These are phyloP conservation scores for Alternaria solani DNA, from an alignment of 2,329 filamentous ascomycete species.

Conservation along the genomic window DNA sequence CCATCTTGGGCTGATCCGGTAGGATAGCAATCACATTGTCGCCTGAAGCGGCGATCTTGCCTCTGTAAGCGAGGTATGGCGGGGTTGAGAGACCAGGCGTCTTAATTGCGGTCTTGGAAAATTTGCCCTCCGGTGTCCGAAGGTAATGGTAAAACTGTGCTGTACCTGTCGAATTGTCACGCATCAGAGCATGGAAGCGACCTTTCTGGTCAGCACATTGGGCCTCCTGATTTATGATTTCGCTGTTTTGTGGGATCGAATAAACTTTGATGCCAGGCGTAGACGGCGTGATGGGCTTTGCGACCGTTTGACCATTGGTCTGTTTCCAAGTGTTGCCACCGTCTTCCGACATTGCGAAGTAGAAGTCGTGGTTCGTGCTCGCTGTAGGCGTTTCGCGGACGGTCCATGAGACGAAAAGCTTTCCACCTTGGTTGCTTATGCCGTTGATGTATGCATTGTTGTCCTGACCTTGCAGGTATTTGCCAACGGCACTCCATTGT, in stretches of 20 bases:
- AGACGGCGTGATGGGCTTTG: slow-evolving; percentile 54
- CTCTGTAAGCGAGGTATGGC: slow-evolving; percentile 44
- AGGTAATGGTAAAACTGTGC: slow-evolving; percentile 46
- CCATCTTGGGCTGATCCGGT: slow-evolving; percentile 42
- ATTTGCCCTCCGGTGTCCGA: slow-evolving; percentile 36
- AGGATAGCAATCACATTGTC: slow-evolving; percentile 42
- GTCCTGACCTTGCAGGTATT: slow-evolving; percentile 55
- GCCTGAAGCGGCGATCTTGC: slow-evolving; percentile 40
- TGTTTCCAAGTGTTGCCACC: slow-evolving; percentile 56
- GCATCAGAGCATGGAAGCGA: slow-evolving; percentile 60
- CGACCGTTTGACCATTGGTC: slow-evolving; percentile 48
- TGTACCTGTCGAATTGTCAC: slow-evolving; percentile 50
- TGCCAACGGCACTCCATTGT: slow-evolving; percentile 52
- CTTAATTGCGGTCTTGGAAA: slow-evolving; percentile 44
- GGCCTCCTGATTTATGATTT: slow-evolving; percentile 62
- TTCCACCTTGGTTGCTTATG: slow-evolving; percentile 48
- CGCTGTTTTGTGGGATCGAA: slow-evolving; percentile 55
- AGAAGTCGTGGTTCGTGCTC: slow-evolving; percentile 61
- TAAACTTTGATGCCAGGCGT: slow-evolving; percentile 56
- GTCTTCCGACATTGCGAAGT: slow-evolving; percentile 60
- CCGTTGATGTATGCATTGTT: slow-evolving; percentile 64
- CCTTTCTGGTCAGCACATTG: slow-evolving; percentile 58
- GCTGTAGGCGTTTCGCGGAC: slow-evolving; percentile 59
- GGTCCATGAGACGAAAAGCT: slow-evolving; percentile 60
- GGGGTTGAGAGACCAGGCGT: slow-evolving; percentile 39